These are phyloP conservation scores for Penicillium freii DNA, from an alignment of 2,329 filamentous ascomycete genomes.

Conservation along the genomic window DNA sequence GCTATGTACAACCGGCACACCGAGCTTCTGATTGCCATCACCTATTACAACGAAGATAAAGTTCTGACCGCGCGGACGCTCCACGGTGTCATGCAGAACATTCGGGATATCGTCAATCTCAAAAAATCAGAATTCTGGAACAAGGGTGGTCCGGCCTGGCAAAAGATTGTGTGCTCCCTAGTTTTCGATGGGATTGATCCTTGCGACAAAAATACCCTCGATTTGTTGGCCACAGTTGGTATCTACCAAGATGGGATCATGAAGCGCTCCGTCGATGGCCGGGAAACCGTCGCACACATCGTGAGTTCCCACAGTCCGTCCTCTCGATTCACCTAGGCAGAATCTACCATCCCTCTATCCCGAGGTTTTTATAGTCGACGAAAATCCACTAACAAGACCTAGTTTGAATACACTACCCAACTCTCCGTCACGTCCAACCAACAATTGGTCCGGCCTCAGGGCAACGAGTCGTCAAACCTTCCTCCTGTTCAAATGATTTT, in stretches of 20 bases:
- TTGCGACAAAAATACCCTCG: constrained; percentile 90
- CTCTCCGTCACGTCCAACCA: constrained; percentile 91
- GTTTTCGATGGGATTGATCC: constrained; percentile 98
- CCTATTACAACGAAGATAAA: constrained; percentile 99
- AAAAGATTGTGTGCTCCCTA: constrained; percentile 94
- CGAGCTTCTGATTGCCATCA: constrained; percentile 93
- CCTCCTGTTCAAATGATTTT: constrained; percentile 98
- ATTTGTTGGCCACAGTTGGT: constrained; percentile 90
- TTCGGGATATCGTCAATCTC: constrained; percentile 93
- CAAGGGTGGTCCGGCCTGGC: constrained; percentile 95
- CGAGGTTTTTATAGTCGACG: neutral
- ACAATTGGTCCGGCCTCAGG: constrained; percentile 85
- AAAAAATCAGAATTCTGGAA: constrained; percentile 99
- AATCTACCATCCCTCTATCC: neutral
- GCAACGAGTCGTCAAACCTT: constrained; percentile 76
- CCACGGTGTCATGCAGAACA: constrained; percentile 97
- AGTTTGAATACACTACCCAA: constrained; percentile 95
- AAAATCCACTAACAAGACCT: neutral
- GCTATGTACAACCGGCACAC: constrained; percentile 99
- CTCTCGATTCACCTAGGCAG: neutral
- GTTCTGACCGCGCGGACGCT: constrained; percentile 84
- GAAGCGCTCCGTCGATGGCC: constrained; percentile 95
- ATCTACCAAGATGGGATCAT: constrained; percentile 96
- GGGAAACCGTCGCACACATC: constrained; percentile 91
- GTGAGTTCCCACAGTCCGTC: constrained; percentile 34